Evolutionary conservation across 164 flowering plant genomes (phyloP), one percentile per base, ranked within the genome.

Genomic region (Magnolia kwangsiensis): DNA sequence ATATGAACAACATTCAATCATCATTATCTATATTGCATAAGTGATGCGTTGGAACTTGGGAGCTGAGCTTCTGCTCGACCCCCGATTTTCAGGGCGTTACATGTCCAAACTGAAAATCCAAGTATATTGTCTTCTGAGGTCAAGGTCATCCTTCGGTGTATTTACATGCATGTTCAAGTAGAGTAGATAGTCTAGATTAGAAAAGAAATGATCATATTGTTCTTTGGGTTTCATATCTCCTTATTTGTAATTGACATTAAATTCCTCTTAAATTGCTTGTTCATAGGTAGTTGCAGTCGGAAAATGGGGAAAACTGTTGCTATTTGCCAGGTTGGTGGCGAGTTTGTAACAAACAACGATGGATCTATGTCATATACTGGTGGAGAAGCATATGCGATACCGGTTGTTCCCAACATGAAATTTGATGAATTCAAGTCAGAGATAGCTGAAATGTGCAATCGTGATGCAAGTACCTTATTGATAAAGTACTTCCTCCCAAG

Each of bases 401-500:
- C 88, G 69, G 83, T 93, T 71, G 84, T 77, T 76, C 80, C 59
- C 72, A 89, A 88, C 67, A 90, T 91, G 4, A 45, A 51, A 5
- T 89, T 88, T 50, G 88, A 87, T 71, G 92, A 89, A 68, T 88
- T 93, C 65, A 92, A 87, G 82, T 73, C 83, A 3, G 89, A 86
- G 74, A 67, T 93, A 59, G 91, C 95, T 64, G 92, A 90, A 73
- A 81, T 87, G 80, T 90, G 84, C 76, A 85, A 90, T 73, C 79
- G 85, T 72, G 87, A 87, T 29, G 71, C 45, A 65, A 72, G 80
- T 45, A 80, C 83, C 11, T 64, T 92, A 74, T 78, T 89, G 49
- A 69, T 92, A 77, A 93, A 92, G 85, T 93, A 93, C 72, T 90
- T 92, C 82, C 87, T 93, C 31, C 96, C 98, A 3, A 88, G 88